Percentiles rank a stretch among this genome's conserved stretches.
These are phyloP conservation scores for Vicia villosa DNA, from an alignment of 306 rosid species.

Conservation along the genomic window DNA sequence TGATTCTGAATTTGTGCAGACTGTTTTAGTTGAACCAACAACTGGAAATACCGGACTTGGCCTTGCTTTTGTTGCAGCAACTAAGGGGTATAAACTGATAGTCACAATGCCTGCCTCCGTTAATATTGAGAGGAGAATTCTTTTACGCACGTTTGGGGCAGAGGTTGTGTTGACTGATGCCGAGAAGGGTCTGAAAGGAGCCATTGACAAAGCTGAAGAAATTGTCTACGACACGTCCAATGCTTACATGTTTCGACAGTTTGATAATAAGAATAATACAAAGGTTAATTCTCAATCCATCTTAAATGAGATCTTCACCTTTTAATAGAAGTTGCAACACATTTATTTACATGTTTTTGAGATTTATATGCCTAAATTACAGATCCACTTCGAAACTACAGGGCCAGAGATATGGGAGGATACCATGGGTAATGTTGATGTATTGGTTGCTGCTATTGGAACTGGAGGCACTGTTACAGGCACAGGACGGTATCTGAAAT, in stretches of 20 bases:
- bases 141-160: constrained; percentile 93
- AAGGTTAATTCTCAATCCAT: constrained; percentile 59
- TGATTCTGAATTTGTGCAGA: constrained; percentile 53
- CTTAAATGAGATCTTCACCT: constrained; percentile 29
- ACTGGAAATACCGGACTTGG: constrained; percentile 96
- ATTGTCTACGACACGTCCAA: constrained; percentile 65
- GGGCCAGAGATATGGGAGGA: constrained; percentile 99
- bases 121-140: constrained; percentile 83
- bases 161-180: constrained; percentile 83
- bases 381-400: constrained; percentile 95
- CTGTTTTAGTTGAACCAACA: constrained; percentile 90
- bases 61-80: constrained; percentile 86
- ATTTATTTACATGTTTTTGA: constrained; percentile 36
- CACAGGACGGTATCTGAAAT: constrained; percentile 82
- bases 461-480: constrained; percentile 96
- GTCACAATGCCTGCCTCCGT: constrained; percentile 92
- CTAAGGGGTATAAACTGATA: constrained; percentile 81
- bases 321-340: constrained; percentile 6
- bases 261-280: constrained; percentile 73
- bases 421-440: constrained; percentile 83
- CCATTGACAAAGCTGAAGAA: constrained; percentile 90
- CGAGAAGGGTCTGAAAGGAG: constrained; percentile 88
- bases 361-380: constrained; percentile 54
- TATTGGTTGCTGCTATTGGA: constrained; percentile 90
- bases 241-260: constrained; percentile 91